Percentiles rank a stretch among this genome's conserved stretches.
phyloP scores from a whole-genome alignment of 2,329 filamentous ascomycete genomes.

The Fusarium luffae region DNA sequence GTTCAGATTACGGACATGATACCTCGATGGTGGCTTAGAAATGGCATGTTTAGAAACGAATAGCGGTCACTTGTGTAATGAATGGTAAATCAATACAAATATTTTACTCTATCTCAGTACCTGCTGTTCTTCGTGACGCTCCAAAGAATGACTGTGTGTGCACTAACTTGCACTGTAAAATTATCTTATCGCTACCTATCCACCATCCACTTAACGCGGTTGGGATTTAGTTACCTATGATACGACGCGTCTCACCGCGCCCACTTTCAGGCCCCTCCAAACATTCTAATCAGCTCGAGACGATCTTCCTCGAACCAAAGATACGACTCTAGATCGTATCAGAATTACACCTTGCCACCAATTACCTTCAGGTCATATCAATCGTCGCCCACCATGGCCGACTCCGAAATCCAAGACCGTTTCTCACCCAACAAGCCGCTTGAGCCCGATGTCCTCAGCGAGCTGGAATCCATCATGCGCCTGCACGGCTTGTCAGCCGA shows the following conservation, averaged over 20 bases:
- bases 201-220: conserved; percentile 39
- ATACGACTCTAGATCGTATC: background rate
- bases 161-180: conserved; percentile 2
- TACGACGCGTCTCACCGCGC: conserved; percentile 37
- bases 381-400: conserved; percentile 50
- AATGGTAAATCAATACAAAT: background rate
- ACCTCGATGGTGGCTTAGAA: conserved; percentile 17
- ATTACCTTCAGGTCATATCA: background rate
- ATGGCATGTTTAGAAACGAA: conserved; percentile 7
- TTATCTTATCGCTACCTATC: background rate
- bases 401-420: conserved; percentile 47
- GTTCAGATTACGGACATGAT: conserved; percentile 23
- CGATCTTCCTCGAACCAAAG: conserved; percentile 8
- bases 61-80: background rate
- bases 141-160: background rate
- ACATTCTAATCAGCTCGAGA: conserved; percentile 18
- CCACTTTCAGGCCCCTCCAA: conserved; percentile 35
- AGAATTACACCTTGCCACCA: background rate
- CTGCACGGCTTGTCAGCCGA: conserved; percentile 84
- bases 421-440: conserved; percentile 62
- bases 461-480: conserved; percentile 86
- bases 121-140: background rate
- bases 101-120: background rate
- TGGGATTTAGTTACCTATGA: conserved; percentile 24
- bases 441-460: conserved; percentile 79